phyloP scores from a whole-genome alignment of 306 rosid species.

The Vicia villosa region DNA sequence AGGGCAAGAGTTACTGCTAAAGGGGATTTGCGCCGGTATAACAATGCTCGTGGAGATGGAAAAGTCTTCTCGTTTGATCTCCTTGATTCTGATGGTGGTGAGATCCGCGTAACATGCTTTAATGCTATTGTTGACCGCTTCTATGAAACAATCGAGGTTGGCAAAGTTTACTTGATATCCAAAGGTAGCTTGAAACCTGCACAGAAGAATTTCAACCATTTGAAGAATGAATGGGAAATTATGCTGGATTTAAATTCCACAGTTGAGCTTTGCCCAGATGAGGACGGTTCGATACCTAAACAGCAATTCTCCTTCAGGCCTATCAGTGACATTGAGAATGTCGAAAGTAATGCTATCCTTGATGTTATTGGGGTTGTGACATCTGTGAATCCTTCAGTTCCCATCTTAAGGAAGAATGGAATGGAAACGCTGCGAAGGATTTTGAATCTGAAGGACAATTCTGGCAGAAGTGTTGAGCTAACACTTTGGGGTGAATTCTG shows the following conservation, averaged over 20 bases:
- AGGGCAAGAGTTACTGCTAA: conserved; percentile 97
- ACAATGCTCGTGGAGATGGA: conserved; percentile 97
- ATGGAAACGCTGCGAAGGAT: conserved; percentile 95
- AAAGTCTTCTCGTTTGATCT: conserved; percentile 96
- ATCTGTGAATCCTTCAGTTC: conserved; percentile 81
- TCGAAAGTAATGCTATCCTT: conserved; percentile 72
- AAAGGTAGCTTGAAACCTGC: conserved; percentile 95
- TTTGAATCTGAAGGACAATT: conserved; percentile 77
- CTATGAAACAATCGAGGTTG: conserved; percentile 77
- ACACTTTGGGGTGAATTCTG: conserved; percentile 98
- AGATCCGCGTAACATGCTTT: conserved; percentile 91
- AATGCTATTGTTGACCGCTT: conserved; percentile 94
- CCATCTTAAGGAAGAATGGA: conserved; percentile 95
- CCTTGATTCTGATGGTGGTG: conserved; percentile 98
- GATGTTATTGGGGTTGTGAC: conserved; percentile 84
- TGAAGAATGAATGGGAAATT: conserved; percentile 97
- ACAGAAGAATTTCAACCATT: conserved; percentile 88
- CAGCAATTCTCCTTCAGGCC: conserved; percentile 86
- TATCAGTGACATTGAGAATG: conserved; percentile 80
- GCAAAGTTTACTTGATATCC: conserved; percentile 88
- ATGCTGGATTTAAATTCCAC: conserved; percentile 75
- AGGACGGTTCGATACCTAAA: conserved; percentile 88
- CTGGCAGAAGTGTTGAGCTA: conserved; percentile 79
- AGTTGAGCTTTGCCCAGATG: conserved; percentile 83
- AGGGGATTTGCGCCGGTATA: conserved; percentile 94